phyloP scores from a whole-genome alignment of 805 yeast genomes.

The Lipomyces chichibuensis region DNA sequence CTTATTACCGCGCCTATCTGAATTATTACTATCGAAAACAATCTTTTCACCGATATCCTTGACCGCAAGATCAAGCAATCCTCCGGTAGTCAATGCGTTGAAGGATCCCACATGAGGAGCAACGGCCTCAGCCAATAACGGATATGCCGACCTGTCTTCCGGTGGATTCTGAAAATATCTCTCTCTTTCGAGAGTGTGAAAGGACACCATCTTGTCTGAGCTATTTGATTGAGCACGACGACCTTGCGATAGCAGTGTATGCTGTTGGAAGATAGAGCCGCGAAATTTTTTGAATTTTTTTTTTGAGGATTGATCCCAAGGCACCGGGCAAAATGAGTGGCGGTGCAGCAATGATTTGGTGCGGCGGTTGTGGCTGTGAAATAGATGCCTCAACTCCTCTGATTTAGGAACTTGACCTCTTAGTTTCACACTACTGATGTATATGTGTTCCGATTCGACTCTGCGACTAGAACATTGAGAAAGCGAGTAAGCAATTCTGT shows the following conservation, averaged over 20 bases:
- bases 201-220: slow-evolving; percentile 45
- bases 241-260: background rate
- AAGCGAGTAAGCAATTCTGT: no score
- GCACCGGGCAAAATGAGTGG: background rate
- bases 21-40: slow-evolving; percentile 77
- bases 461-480: background rate
- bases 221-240: background rate
- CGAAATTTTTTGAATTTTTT: background rate
- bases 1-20: slow-evolving; percentile 79
- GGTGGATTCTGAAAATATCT: slow-evolving; percentile 85
- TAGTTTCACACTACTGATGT: background rate
- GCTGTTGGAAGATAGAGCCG: background rate
- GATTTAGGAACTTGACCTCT: no score
- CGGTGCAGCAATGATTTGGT: background rate
- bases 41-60: slow-evolving; percentile 86
- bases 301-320: background rate
- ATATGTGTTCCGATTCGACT: background rate
- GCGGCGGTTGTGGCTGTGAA: background rate
- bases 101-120: slow-evolving; percentile 95
- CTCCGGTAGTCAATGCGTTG: slow-evolving; percentile 92
- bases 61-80: slow-evolving; percentile 80
- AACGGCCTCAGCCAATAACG: slow-evolving; percentile 84
- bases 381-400: no score
- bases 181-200: slow-evolving; percentile 86
- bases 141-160: slow-evolving; percentile 78